Base-by-base conservation (phyloP, 441 rosid species). In the Croton setiger region DNA sequence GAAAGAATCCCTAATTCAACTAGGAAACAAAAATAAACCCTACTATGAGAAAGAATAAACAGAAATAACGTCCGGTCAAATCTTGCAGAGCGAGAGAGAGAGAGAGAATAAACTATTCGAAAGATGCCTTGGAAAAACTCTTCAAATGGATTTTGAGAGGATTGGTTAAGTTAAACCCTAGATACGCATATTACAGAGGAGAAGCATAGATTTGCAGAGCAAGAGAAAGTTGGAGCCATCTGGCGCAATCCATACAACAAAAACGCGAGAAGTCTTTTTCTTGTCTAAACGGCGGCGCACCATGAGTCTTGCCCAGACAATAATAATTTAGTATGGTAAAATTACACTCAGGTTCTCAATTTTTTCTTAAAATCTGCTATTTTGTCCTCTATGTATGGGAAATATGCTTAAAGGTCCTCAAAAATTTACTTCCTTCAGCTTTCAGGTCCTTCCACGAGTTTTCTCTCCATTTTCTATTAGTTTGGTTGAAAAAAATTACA, bases 151-250 rank as follows among this genome's bases (percentile, higher is more conserved):
- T 48, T 47, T 47, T 47, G 1, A 15, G 53, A 21, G 66, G 12
- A 23, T 5, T 2, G 39, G 7, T 15, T 17, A 63, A 55, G 9
- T 63, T n/a, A 27, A 47, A 63, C 55, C 67, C 67, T 63, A 63
- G 39, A 13, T 18, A 60, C 18, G 3, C 11, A 6, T 27, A 27
- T 37, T 37, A 17, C 47, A 37, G 27, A 18, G 31, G 63, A 21
- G 27, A 45, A 3, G 6, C 14, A 48, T n/a, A 48, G 17, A 48
- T 11, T 31, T 47, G 67, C 67, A 63, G 67, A 63, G 41, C 31
- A 48, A 14, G 52, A 63, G 18, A 31, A 55, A 5, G 59, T 48
- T 11, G 59, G 59, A 55, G 59, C 33, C 59, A 55, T 10, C 17
- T 21, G 59, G 36, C 31, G 59, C 31, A 55, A 55, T 27, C 59